These are phyloP conservation scores for Cokeromyces recurvatus DNA, from an alignment of 371 early-diverging fungal species.

Conservation along the genomic window DNA sequence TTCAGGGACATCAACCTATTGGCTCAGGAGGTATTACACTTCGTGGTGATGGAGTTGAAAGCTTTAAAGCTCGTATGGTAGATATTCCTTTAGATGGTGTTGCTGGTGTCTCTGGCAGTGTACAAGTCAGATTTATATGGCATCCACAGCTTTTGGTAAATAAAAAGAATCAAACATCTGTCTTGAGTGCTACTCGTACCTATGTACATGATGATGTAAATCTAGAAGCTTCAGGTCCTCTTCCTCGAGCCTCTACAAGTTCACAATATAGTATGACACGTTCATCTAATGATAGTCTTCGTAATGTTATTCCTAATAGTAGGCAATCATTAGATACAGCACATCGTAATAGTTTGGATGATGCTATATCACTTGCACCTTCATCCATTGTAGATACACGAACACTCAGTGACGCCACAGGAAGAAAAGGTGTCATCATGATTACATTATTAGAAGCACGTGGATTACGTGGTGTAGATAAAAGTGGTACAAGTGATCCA, in stretches of 20 bases:
- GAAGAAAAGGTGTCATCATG: slow-evolving; percentile 38
- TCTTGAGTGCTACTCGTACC: slow-evolving; percentile 22
- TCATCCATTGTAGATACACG: slow-evolving; percentile 12
- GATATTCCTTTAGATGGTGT: slow-evolving; percentile 42
- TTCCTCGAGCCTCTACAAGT: not conserved
- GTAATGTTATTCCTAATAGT: not conserved
- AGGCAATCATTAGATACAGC: not conserved
- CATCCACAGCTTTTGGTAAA: slow-evolving; percentile 35
- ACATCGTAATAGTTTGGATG: slow-evolving; percentile 8
- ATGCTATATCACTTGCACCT: slow-evolving; percentile 13
- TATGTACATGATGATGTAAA: slow-evolving; percentile 14
- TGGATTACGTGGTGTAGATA: slow-evolving; percentile 61
- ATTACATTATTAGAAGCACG: slow-evolving; percentile 53
- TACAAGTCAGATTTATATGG: slow-evolving; percentile 38
- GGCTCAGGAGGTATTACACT: slow-evolving; percentile 45
- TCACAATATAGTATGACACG: not conserved
- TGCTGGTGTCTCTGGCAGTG: slow-evolving; percentile 36
- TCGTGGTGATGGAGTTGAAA: slow-evolving; percentile 36
- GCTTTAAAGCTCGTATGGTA: slow-evolving; percentile 28
- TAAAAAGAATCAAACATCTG: slow-evolving; percentile 39
- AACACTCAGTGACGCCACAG: slow-evolving; percentile 16
- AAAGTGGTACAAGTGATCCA: slow-evolving; percentile 59
- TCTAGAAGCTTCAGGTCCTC: slow-evolving; percentile 18
- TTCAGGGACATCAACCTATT: slow-evolving; percentile 45
- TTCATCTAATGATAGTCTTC: slow-evolving; percentile 3